These are phyloP conservation scores for Berberis vulgaris DNA, from an alignment of 164 flowering plant genomes.

Conservation along the genomic window DNA sequence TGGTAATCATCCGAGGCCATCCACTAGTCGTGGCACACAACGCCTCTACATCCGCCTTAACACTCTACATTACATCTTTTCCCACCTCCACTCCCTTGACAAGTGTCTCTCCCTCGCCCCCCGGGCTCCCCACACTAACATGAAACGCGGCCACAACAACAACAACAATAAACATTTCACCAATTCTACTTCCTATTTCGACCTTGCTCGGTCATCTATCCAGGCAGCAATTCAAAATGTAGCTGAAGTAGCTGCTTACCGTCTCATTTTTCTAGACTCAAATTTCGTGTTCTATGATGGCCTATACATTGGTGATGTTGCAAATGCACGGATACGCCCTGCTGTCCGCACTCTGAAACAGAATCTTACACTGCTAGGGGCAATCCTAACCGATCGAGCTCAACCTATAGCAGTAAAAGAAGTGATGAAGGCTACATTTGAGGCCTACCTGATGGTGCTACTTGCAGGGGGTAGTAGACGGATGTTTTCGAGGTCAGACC, in stretches of 20 bases:
- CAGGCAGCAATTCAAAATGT: constrained; percentile 54
- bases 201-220: constrained; percentile 38
- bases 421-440: constrained; percentile 81
- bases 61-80: constrained; percentile 66
- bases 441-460: constrained; percentile 75
- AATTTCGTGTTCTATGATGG: constrained; percentile 53
- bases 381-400: constrained; percentile 57
- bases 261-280: constrained; percentile 82
- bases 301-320: constrained; percentile 56
- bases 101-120: constrained; percentile 55
- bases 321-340: constrained; percentile 60
- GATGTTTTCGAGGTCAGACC: constrained; percentile 43
- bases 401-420: constrained; percentile 69
- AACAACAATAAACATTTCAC: constrained; percentile 20
- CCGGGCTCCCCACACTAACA: constrained; percentile 17
- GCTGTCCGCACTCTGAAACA: constrained; percentile 76
- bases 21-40: constrained; percentile 92
- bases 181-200: constrained; percentile 44
- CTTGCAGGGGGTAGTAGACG: constrained; percentile 80
- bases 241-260: constrained; percentile 81
- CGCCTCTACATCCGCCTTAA: constrained; percentile 92
- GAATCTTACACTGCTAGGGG: constrained; percentile 58
- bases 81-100: constrained; percentile 62
- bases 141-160: constrained; percentile 22
- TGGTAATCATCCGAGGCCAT: constrained; percentile 65